Base-by-base conservation (phyloP, 371 early-diverging fungal species). In the Mortierella sp. region DNA sequence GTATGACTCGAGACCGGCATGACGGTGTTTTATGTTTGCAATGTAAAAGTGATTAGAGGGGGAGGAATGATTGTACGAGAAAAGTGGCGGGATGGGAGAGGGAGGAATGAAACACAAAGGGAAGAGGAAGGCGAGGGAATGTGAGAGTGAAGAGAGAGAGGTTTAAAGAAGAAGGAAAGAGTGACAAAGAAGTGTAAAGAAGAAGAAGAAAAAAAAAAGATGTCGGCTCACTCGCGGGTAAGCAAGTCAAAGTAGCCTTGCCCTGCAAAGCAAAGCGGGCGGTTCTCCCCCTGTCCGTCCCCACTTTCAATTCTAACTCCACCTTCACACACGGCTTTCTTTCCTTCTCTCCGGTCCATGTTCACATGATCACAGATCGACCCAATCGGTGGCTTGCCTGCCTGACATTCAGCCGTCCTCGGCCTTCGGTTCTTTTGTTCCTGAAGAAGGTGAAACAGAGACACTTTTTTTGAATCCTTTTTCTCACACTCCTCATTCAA, bases 361-460 rank as follows among this genome's bases (percentile, higher is more conserved):
- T 58, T 58, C 58, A 73, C 73, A 71, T 77, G 77, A 71, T 65
- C 73, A 52, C 64, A 34, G 16, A 41, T 67, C 34, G 47, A 45
- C 29, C 67, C 67, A 48, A 43, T 29, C 37, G 45, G 43, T 43
- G 45, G n/a, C 39, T 37, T 26, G 31, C 26, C 47, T 19, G 10
- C 9, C 31, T 44, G 31, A 9, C 19, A 44, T 44, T 19, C 52
- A 37, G 37, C 65, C 41, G 34, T n/a, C 47, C 19, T 47, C 53
- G 10, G n/a, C n/a, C 53, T 11, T 58, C 34, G 16, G 34, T 31
- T n/a, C 52, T 39, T 50, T 55, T 55, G 58, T 58, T 58, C 58
- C 58, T 58, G 58, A 58, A 58, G n/a, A n/a, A 58, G 14, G 29
- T 53, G 22, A 19, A 58, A 58, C 73, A 37, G 26, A n/a, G 61